These are phyloP conservation scores for Pythium folliculosum DNA, from an alignment of 352 stramenopile species.

Conservation along the genomic window DNA sequence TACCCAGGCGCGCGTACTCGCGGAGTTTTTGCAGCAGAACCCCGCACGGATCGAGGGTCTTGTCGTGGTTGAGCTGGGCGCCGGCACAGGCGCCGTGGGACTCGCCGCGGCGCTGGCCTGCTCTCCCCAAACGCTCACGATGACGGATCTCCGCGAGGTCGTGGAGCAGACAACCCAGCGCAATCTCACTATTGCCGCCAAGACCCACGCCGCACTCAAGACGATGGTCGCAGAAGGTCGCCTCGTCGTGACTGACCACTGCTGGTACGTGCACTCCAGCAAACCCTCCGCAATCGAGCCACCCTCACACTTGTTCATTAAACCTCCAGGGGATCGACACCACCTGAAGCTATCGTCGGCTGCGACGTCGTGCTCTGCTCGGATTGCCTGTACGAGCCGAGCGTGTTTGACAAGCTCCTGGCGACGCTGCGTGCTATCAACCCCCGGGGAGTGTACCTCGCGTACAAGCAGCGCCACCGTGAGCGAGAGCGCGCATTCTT, in stretches of 20 bases:
- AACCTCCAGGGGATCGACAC: conserved; percentile 15
- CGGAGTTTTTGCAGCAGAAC: conserved; percentile 42
- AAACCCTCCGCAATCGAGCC: not conserved
- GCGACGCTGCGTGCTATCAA: conserved; percentile 42
- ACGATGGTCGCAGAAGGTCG: conserved; percentile 22
- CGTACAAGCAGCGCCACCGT: conserved; percentile 71
- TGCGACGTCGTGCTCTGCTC: conserved; percentile 50
- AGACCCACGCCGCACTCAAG: conserved; percentile 30
- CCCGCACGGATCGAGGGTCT: conserved; percentile 31
- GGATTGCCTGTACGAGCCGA: conserved; percentile 71
- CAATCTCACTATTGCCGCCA: conserved; percentile 36
- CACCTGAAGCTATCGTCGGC: not conserved
- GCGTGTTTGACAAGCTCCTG: conserved; percentile 40
- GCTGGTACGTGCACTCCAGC: conserved; percentile 37
- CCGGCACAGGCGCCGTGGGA: conserved; percentile 54
- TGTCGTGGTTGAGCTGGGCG: conserved; percentile 57
- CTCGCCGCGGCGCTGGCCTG: conserved; percentile 37
- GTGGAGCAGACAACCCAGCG: conserved; percentile 37
- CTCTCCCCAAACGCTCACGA: conserved; percentile 37
- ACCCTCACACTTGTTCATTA: not conserved
- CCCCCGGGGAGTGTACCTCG: conserved; percentile 40
- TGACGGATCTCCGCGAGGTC: conserved; percentile 59
- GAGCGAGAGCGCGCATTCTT: conserved; percentile 57
- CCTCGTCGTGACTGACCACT: conserved; percentile 33
- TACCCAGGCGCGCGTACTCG: conserved; percentile 44